Evolutionary conservation across 2,329 filamentous ascomycete genomes (phyloP).

Genomic region (Trichoderma sp.): DNA sequence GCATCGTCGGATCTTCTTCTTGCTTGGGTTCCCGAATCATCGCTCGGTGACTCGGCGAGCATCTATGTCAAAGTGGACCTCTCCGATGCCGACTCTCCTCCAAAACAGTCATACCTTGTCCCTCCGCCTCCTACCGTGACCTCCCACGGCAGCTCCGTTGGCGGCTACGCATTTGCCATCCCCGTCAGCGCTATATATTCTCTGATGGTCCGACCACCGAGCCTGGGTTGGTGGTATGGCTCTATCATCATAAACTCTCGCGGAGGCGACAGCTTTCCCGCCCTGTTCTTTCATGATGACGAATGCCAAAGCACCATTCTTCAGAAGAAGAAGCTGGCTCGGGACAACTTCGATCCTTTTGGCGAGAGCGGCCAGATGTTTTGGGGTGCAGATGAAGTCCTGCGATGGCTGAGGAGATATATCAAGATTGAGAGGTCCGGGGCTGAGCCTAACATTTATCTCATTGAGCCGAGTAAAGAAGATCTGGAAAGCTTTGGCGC

Average conservation of each 20-base stretch:
- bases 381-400: constrained; percentile 95
- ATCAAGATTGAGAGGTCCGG: constrained; percentile 78
- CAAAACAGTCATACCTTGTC: constrained; percentile 85
- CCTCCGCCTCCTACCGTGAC: constrained; percentile 87
- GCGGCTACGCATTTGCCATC: constrained; percentile 87
- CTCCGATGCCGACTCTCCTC: constrained; percentile 75
- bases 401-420: constrained; percentile 87
- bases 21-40: constrained; percentile 89
- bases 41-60: constrained; percentile 80
- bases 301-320: constrained; percentile 95
- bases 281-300: constrained; percentile 95
- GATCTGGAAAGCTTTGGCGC: constrained; percentile 80
- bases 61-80: constrained; percentile 97
- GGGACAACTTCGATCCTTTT: constrained; percentile 88
- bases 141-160: constrained; percentile 67
- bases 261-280: constrained; percentile 89
- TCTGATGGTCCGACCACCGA: constrained; percentile 85
- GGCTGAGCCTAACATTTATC: constrained; percentile 86
- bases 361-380: constrained; percentile 83
- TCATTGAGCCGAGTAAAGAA: constrained; percentile 83
- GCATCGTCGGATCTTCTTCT: constrained; percentile 75
- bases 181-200: constrained; percentile 90
- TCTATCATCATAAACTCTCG: constrained; percentile 91
- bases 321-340: constrained; percentile 83
- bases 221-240: constrained; percentile 97